Evolutionary conservation across 345 rosid species (phyloP), one percentile per base, ranked within the genome.

Genomic region (Populus davidiana): DNA sequence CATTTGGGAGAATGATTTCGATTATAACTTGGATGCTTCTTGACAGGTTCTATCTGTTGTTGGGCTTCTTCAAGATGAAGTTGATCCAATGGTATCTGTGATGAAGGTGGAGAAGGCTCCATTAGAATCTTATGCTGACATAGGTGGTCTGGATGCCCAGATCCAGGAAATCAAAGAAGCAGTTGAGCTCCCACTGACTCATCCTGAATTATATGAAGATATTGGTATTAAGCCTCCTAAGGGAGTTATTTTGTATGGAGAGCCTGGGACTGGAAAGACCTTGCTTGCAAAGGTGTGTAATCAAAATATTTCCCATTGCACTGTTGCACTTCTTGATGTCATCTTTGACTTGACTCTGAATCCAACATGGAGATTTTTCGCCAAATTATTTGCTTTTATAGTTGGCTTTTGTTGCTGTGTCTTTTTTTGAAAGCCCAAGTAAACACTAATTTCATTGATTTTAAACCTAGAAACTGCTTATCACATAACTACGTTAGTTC

Each of bases 101-200:
- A 96, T 96, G 99, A 96, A 96, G 86, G 99, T 94, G 23, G 98
- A 96, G 84, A 94, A 94, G 88, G 99, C 99, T 78, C 99, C 98
- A 25, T 70, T 93, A 86, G 99, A 96, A 73, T 96, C 99, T 3
- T 96, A 96, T 85, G 98, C 99, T 20, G 99, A 96, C 59, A 93
- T 96, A 74, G 99, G 99, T 82, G 99, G 99, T 77, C 87, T 96
- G 73, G 98, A 96, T 88, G 94, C 99, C 74, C 99, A 96, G 86
- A 96, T 96, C 77, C 99, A 96, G 83, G 99, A 96, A 86, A 96
- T 96, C 66, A 96, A 96, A 75, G 99, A 96, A 87, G 99, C 99
- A 23, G 99, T 96, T 71, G 99, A 96, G 88, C 97, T 96, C 29
- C 99, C 99, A 70, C 78, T 96, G 1, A 96, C 99, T 77, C 99